phyloP scores from a whole-genome alignment of 192 early-diverging fungal species.

The Entomortierella beljakovae region DNA sequence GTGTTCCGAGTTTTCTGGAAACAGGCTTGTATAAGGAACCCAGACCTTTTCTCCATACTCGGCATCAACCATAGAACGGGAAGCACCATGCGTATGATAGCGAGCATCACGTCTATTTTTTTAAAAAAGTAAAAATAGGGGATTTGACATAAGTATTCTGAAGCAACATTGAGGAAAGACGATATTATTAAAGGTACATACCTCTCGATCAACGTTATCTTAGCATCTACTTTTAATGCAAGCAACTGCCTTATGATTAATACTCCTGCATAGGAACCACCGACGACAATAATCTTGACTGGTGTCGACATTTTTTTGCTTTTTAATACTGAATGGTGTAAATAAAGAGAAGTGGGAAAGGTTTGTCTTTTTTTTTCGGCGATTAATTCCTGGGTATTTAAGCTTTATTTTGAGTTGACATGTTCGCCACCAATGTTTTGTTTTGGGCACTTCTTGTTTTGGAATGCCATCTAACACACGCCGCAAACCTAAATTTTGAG shows the following conservation, averaged over 20 bases:
- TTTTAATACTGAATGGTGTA: no score
- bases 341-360: no score
- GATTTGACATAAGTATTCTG: neutral
- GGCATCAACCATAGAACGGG: conserved; percentile 24
- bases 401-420: no score
- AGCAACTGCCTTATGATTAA: conserved; percentile 26
- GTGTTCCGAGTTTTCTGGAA: conserved; percentile 27
- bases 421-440: no score
- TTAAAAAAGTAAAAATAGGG: no score
- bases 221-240: conserved; percentile 14
- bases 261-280: conserved; percentile 42
- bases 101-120: conserved; percentile 29
- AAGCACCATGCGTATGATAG: conserved; percentile 22
- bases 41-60: conserved; percentile 23
- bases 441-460: no score
- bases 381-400: no score
- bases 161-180: no score
- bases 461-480: no score
- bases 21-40: conserved; percentile 36
- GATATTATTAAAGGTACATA: conserved; percentile 5
- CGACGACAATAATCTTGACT: conserved; percentile 43
- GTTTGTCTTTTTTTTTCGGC: no score
- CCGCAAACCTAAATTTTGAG: no score
- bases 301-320: no score
- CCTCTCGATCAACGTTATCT: conserved; percentile 44